These are phyloP conservation scores for Myxozyma lipomycoides DNA, from an alignment of 805 yeast genomes.

Conservation along the genomic window DNA sequence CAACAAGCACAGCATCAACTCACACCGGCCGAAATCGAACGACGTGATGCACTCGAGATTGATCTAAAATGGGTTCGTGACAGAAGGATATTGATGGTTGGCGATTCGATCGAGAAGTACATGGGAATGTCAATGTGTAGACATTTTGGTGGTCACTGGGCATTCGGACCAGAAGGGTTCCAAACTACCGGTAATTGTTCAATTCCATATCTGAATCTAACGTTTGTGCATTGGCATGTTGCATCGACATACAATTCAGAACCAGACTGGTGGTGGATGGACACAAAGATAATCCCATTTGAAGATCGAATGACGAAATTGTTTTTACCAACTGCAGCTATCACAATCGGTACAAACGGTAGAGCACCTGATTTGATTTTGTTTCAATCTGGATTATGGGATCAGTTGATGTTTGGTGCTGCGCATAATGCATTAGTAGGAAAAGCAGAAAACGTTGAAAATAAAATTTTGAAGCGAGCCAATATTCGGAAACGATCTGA, in stretches of 20 bases:
- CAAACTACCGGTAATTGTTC: conserved; percentile 6
- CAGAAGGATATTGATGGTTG: conserved; percentile 8
- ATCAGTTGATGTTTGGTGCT: conserved; percentile 2
- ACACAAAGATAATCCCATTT: conserved; percentile 2
- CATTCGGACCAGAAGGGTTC: background rate
- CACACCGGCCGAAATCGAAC: background rate
- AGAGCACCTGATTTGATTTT: conserved; percentile 8
- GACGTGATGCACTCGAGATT: background rate
- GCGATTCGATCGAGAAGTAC: conserved; percentile 9
- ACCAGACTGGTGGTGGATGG: conserved; percentile 17
- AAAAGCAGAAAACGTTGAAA: background rate
- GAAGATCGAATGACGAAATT: conserved; percentile 8
- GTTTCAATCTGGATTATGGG: conserved; percentile 14
- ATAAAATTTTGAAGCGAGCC: background rate
- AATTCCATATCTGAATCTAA: conserved; percentile 4
- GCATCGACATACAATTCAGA: conserved; percentile 1
- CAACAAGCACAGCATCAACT: background rate
- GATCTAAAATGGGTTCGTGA: conserved; percentile 3
- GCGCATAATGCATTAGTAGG: background rate
- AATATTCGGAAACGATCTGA: background rate
- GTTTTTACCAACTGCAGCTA: conserved; percentile 2
- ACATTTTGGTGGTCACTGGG: background rate
- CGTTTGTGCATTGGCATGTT: conserved; percentile 13
- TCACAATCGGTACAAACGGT: conserved; percentile 7
- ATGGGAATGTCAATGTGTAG: conserved; percentile 1